Evolutionary conservation across 306 rosid species (phyloP), one percentile per base, ranked within the genome.

Genomic region (Leucaena leucocephala): DNA sequence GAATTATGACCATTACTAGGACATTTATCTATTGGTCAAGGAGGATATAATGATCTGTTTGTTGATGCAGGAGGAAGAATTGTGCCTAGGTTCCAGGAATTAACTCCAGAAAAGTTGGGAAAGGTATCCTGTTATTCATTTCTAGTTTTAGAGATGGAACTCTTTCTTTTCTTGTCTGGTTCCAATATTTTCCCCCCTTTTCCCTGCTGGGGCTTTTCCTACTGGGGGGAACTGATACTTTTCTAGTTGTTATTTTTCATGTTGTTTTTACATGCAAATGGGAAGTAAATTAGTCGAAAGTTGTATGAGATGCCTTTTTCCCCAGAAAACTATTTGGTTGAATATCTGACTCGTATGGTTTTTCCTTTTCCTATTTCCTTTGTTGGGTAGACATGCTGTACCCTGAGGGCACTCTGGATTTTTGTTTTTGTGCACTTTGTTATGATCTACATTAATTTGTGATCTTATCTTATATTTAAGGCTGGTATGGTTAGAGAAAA

Each of bases 401-500:
- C 22, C 9, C 34, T 4, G 19, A n/a, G 67, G 43, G 17, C n/a
- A 71, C 35, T 17, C 61, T 55, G 21, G 22, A 5, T 52, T 52
- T 52, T 52, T 7, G 58, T 59, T 12, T 52, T 16, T 52, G n/a
- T 68, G 21, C 33, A 55, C 64, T 54, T 80, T 72, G 11, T 46
- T 36, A 21, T 17, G 52, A 68, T 11, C 35, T 8, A 77, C 66
- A 8, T 50, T 74, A 55, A 66, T 76, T 54, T 74, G 19, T 68
- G 19, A 38, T 77, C 49, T 44, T 12, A 10, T 66, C 34, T 38
- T 42, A 36, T 44, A 45, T 57, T 54, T 43, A 50, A 96, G 99
- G 97, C 99, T 84, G 99, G 99, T 35, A 59, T 96, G 80, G 99
- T 96, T 77, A 92, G 97, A 22, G 99, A 96, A 80, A 96, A 90